Conservation (phyloP, 208 protist genomes). For the Sergeia podlipaevii region DNA sequence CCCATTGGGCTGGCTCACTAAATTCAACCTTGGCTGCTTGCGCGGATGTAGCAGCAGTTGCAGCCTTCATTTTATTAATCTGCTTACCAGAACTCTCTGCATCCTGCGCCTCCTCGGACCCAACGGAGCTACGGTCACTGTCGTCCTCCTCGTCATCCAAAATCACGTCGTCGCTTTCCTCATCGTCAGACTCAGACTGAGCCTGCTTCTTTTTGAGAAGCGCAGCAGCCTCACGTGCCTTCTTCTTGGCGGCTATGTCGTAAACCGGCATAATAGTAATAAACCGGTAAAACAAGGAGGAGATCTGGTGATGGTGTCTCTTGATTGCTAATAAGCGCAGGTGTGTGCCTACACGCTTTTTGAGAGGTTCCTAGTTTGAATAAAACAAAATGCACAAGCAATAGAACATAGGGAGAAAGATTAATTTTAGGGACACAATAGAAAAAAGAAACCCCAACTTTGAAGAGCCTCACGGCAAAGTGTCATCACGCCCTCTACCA, state of each 20-base stretch:
- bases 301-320: too few species aligned
- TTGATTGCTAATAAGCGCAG: too few species aligned
- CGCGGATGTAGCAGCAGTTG: neutral
- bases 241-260: conserved; percentile 53
- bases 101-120: neutral
- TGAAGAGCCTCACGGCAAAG: too few species aligned
- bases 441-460: too few species aligned
- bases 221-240: conserved; percentile 19
- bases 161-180: conserved; percentile 8
- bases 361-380: too few species aligned
- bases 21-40: conserved; percentile 58
- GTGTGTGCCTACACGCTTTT: too few species aligned
- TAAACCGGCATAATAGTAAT: conserved; percentile 53
- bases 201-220: conserved; percentile 12
- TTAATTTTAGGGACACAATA: neutral
- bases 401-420: neutral
- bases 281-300: neutral
- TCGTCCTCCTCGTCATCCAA: conserved; percentile 10
- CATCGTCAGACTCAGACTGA: conserved; percentile 13
- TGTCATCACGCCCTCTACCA: too few species aligned
- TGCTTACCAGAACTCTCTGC: neutral
- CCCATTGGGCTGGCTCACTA: conserved; percentile 86
- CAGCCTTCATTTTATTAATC: neutral
- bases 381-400: neutral
- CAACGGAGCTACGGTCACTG: neutral